phyloP scores from a whole-genome alignment of 208 protist species.

The Strigomonas culicis region DNA sequence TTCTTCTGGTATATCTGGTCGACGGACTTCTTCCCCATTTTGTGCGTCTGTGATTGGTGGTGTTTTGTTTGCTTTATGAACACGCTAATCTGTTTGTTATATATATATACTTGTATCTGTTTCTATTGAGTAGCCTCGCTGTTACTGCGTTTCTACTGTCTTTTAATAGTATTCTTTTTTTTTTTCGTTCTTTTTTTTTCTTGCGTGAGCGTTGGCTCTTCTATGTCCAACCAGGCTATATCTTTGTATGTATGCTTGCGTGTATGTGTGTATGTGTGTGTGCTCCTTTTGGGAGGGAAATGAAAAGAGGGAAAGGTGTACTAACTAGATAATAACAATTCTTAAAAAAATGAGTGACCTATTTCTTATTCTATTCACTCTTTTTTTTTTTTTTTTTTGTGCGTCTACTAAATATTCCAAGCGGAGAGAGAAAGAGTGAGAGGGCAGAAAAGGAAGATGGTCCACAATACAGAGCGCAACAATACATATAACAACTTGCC shows the following conservation, averaged over 20 bases:
- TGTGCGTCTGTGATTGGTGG: background rate
- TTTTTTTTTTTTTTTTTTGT: too few relatives aligned
- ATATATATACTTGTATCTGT: conserved; percentile 17
- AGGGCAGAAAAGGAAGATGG: conserved; percentile 4
- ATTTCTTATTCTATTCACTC: too few relatives aligned
- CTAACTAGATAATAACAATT: too few relatives aligned
- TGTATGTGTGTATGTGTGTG: too few relatives aligned
- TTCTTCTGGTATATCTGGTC: conserved; percentile 98
- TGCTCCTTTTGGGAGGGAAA: too few relatives aligned
- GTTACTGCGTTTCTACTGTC: too few relatives aligned
- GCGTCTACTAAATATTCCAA: background rate
- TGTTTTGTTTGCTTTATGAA: conserved; percentile 9
- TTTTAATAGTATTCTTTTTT: background rate
- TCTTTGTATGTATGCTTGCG: too few relatives aligned
- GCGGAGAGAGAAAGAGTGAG: conserved; percentile 11
- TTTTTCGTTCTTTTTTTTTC: conserved; percentile 2
- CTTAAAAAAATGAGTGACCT: too few relatives aligned
- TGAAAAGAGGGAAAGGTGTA: too few relatives aligned
- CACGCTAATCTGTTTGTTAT: conserved; percentile 2
- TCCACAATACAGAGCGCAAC: too few relatives aligned
- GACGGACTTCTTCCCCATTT: conserved; percentile 66
- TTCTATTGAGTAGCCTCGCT: conserved; percentile 4
- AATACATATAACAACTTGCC: too few relatives aligned
- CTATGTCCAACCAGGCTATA: background rate
- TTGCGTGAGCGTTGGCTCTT: background rate